Evolutionary conservation across 495 filamentous ascomycete species (phyloP).

Genomic region (Neurospora sp.): DNA sequence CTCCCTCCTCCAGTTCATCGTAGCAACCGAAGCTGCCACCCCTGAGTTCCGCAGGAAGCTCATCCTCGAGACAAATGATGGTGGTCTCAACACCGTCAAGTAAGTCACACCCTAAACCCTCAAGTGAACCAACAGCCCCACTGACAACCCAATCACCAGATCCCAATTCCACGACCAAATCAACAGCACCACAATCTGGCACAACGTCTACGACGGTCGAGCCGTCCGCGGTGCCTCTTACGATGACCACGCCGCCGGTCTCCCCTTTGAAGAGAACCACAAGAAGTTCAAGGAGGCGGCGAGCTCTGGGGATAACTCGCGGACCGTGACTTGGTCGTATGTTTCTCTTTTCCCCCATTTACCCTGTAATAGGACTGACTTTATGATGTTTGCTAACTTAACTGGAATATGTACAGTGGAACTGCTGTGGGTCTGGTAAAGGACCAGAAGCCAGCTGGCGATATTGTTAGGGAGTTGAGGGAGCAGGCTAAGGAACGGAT

Average conservation of each 20-base stretch:
- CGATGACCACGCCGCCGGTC: constrained; percentile 44
- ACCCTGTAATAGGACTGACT: background rate
- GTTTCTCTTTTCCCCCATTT: constrained; percentile 3
- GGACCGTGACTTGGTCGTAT: constrained; percentile 46
- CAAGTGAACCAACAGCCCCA: background rate
- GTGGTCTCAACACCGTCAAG: constrained; percentile 53
- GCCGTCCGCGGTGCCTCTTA: constrained; percentile 52
- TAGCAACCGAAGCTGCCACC: constrained; percentile 53
- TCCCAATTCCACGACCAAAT: constrained; percentile 63
- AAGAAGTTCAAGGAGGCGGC: constrained; percentile 46
- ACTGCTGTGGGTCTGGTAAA: constrained; percentile 53
- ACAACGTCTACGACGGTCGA: constrained; percentile 52
- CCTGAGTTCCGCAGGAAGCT: constrained; percentile 49
- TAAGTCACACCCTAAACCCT: constrained; percentile 5
- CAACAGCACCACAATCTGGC: constrained; percentile 56
- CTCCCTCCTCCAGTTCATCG: constrained; percentile 36
- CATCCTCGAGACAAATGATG: constrained; percentile 51
- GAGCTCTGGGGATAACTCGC: constrained; percentile 19
- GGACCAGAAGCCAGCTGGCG: constrained; percentile 55
- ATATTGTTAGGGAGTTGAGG: constrained; percentile 63
- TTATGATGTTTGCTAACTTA: background rate
- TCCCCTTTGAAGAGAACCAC: constrained; percentile 44
- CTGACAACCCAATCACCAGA: constrained; percentile 9
- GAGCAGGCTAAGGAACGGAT: constrained; percentile 49
- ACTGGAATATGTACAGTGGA: constrained; percentile 17